Evolutionary conservation across 1,284 basidiomycete genomes (phyloP).

Genomic region (Cutaneotrichosporon cyanovorans): DNA sequence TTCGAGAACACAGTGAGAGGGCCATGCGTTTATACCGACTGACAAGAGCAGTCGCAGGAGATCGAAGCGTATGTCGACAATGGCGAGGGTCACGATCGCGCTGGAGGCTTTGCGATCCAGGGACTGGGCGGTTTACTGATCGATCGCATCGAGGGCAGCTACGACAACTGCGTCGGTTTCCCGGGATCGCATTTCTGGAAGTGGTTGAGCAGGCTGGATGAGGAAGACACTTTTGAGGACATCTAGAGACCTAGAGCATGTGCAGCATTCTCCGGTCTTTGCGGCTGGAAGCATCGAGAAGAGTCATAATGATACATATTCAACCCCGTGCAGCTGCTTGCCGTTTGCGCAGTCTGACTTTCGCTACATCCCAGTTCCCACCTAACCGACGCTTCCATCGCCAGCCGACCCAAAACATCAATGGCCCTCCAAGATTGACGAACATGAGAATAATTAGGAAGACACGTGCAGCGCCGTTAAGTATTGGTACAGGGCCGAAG

Average conservation of each 20-base stretch:
- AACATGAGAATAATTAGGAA: conserved; percentile 22
- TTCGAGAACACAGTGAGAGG: conserved; percentile 60
- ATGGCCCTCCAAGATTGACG: conserved; percentile 34
- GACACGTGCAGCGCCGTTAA: conserved; percentile 14
- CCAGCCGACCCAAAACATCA: conserved; percentile 38
- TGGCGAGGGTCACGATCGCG: conserved; percentile 82
- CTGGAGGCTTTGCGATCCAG: conserved; percentile 93
- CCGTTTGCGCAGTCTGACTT: conserved; percentile 29
- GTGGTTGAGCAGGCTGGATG: conserved; percentile 42
- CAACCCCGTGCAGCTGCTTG: no score
- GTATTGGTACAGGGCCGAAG: conserved; percentile 3
- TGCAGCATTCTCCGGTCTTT: no score
- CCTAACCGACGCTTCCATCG: conserved; percentile 37
- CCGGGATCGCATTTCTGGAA: conserved; percentile 43
- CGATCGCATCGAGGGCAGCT: conserved; percentile 81
- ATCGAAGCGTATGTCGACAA: conserved; percentile 79
- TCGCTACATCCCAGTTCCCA: conserved; percentile 40
- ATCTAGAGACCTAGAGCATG: conserved; percentile 15
- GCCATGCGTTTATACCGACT: not conserved
- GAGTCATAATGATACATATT: no score
- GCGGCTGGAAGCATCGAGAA: no score
- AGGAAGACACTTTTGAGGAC: conserved; percentile 41
- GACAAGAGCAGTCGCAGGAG: conserved; percentile 41
- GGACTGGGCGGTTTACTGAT: conserved; percentile 74
- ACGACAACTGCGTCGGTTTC: conserved; percentile 74